phyloP scores from a whole-genome alignment of 2,329 filamentous ascomycete genomes.

The Ophiobolus disseminans region DNA sequence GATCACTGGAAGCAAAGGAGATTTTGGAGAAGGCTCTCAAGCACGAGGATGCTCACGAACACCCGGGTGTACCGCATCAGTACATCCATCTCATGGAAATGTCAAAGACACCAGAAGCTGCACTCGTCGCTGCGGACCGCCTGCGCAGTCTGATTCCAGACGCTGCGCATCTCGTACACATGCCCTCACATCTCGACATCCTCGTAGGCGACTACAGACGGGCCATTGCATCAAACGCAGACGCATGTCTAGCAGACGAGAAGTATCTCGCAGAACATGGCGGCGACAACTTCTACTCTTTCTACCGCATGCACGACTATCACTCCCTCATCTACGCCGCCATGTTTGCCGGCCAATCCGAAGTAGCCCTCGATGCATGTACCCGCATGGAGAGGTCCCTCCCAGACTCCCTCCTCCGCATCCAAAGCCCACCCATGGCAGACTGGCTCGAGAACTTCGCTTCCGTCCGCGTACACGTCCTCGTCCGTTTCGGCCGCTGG shows the following conservation, averaged over 20 bases:
- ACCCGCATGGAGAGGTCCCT: slow-evolving; percentile 66
- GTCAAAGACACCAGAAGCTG: slow-evolving; percentile 70
- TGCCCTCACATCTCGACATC: slow-evolving; percentile 80
- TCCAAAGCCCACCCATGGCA: slow-evolving; percentile 75
- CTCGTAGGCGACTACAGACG: slow-evolving; percentile 73
- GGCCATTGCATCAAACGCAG: slow-evolving; percentile 71
- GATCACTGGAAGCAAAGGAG: slow-evolving; percentile 64
- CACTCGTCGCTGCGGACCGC: slow-evolving; percentile 65
- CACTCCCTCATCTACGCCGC: slow-evolving; percentile 79
- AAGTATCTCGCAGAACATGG: slow-evolving; percentile 68
- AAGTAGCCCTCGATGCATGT: slow-evolving; percentile 68
- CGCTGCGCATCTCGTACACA: slow-evolving; percentile 74
- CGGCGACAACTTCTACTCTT: slow-evolving; percentile 74
- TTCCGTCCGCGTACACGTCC: slow-evolving; percentile 70
- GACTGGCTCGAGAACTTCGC: slow-evolving; percentile 79
- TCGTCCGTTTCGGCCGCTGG: slow-evolving; percentile 78
- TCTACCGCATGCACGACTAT: slow-evolving; percentile 77
- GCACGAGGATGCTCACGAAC: slow-evolving; percentile 57
- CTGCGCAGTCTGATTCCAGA: slow-evolving; percentile 72
- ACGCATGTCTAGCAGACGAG: slow-evolving; percentile 72
- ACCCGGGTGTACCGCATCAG: slow-evolving; percentile 75
- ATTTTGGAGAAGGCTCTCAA: slow-evolving; percentile 67
- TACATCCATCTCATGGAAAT: slow-evolving; percentile 84
- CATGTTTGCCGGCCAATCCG: slow-evolving; percentile 75
- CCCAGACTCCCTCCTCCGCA: slow-evolving; percentile 67